Evolutionary conservation across 257 asterid species (phyloP), one percentile per base, ranked within the genome.

Genomic region (Solanum pimpinellifolium): DNA sequence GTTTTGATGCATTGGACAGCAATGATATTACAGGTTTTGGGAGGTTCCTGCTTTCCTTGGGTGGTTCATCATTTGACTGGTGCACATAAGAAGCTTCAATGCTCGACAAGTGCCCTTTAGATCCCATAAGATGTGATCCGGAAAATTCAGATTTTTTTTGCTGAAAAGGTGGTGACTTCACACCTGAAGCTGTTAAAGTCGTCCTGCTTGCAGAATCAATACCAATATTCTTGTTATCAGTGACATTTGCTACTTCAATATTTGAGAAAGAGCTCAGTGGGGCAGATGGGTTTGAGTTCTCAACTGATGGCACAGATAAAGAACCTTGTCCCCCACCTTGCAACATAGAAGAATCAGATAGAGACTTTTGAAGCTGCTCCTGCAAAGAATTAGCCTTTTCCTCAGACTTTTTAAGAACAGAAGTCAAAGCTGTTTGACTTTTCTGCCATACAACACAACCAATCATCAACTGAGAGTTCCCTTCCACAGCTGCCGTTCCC

Each of bases 391-490:
- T 69, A 35, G 49, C 33, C 42, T 29, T 85, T 12, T 42, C 70
- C 44, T 83, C 85, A 11, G 88, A 7, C 14, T 47, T 84, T 27
- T 86, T 65, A 41, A 44, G 83, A 76, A 21, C 37, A 33, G 87
- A 69, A 68, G 72, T 78, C 49, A 83, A 65, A 47, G 77, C 33
- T 25, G 66, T 73, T 49, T 12, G 89, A 66, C 84, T 87, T 42
- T 87, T 88, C 73, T 84, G 70, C 91, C 92, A 87, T 31, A 90
- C 89, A 35, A 90, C 89, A 85, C 91, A 88, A 75, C 92, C 92
- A 76, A 90, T 83, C 66, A 88, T 56, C 33, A 86, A 59, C 70
- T 87, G 87, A 23, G 86, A 85, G 35, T 65, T 88, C 68, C 69
- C 88, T 62, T 87, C 87, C 13, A 49, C 69, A 74, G 86, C 90